Evolutionary conservation across 306 rosid genomes (phyloP).

Genomic region (Prunus mira): DNA sequence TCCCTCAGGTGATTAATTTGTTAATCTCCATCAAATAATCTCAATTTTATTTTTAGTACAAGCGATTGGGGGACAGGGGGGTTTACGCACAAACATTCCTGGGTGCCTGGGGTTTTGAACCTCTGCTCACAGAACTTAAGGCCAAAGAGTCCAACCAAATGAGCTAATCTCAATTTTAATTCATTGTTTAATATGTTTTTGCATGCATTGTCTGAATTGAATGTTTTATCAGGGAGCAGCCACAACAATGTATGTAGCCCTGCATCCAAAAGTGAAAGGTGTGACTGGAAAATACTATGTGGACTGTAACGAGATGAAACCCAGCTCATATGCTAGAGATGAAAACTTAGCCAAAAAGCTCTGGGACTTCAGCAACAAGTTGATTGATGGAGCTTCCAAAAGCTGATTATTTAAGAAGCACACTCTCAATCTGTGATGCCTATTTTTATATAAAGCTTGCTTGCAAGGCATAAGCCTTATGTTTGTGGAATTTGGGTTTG

Average conservation of each 20-base stretch:
- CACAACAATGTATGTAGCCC: slow-evolving; percentile 78
- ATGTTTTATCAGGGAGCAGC: slow-evolving; percentile 68
- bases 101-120: too few relatives aligned
- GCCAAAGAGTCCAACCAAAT: too few relatives aligned
- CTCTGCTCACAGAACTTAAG: too few relatives aligned
- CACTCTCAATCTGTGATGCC: background rate
- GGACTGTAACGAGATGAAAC: slow-evolving; percentile 69
- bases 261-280: slow-evolving; percentile 72
- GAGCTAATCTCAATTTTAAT: too few relatives aligned
- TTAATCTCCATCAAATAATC: too few relatives aligned
- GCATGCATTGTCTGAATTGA: background rate
- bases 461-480: background rate
- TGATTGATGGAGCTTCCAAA: slow-evolving; percentile 43
- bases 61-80: too few relatives aligned
- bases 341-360: slow-evolving; percentile 45
- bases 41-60: too few relatives aligned
- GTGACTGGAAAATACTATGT: slow-evolving; percentile 63
- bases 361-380: slow-evolving; percentile 86
- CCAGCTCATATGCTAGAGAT: slow-evolving; percentile 52
- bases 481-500: background rate
- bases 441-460: too few relatives aligned
- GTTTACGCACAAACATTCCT: too few relatives aligned
- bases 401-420: background rate
- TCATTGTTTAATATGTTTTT: background rate
- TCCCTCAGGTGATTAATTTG: slow-evolving; percentile 61